Evolutionary conservation across 192 early-diverging fungal species (phyloP).

Genomic region (Backusella psychrophila): DNA sequence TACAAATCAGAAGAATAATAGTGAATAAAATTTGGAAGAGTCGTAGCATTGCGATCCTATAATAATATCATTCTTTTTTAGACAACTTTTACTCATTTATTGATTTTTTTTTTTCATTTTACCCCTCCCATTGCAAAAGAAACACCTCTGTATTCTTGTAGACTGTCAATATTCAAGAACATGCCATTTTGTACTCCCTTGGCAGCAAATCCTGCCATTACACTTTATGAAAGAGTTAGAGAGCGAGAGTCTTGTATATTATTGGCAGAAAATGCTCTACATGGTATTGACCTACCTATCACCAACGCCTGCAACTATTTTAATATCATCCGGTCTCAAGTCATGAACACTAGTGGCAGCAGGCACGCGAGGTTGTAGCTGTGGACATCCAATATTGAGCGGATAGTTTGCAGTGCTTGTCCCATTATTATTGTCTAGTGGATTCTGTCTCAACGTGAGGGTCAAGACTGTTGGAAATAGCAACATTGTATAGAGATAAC

Average conservation of each 20-base stretch:
- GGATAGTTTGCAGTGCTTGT: neutral
- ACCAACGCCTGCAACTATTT: constrained; percentile 49
- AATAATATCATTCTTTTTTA: neutral
- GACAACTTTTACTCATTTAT: neutral
- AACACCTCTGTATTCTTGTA: constrained; percentile 44
- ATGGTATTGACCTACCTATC: constrained; percentile 32
- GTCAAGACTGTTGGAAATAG: constrained; percentile 6
- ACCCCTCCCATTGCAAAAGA: constrained; percentile 56
- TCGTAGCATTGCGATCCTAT: constrained; percentile 34
- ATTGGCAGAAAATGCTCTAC: neutral
- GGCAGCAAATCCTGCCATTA: constrained; percentile 54
- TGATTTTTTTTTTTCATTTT: neutral
- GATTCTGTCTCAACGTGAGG: neutral
- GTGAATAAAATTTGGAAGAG: constrained; percentile 48
- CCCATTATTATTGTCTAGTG: neutral
- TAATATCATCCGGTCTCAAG: constrained; percentile 55
- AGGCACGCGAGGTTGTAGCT: constrained; percentile 31
- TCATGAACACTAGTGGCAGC: constrained; percentile 39
- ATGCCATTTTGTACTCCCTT: constrained; percentile 35
- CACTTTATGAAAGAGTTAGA: constrained; percentile 24
- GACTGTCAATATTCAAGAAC: constrained; percentile 1
- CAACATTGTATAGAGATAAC: constrained; percentile 12
- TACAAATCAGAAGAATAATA: constrained; percentile 40
- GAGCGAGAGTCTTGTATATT: neutral
- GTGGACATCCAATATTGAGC: constrained; percentile 36